Evolutionary conservation across 805 yeast genomes (phyloP).

Genomic region (Sporopachydermia quercuum): DNA sequence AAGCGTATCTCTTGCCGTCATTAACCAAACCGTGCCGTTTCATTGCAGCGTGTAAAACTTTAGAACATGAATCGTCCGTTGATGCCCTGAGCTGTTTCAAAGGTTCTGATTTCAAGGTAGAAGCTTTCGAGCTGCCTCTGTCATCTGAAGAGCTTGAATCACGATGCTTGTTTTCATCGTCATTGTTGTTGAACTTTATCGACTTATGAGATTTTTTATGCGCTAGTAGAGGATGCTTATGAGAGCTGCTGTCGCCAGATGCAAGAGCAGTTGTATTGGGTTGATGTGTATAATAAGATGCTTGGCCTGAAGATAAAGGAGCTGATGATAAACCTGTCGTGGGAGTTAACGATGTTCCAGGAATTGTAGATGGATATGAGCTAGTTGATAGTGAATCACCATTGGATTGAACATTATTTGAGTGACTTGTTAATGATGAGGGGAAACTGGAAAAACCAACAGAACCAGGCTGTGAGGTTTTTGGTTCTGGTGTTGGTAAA

Average conservation of each 20-base stretch:
- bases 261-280: neutral
- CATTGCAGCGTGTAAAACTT: constrained; percentile 79
- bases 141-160: constrained; percentile 5
- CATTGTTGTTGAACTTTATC: constrained; percentile 9
- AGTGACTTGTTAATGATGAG: constrained; percentile 6
- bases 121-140: constrained; percentile 15
- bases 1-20: constrained; percentile 80
- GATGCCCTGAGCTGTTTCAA: constrained; percentile 73
- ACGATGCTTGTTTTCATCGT: constrained; percentile 2
- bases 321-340: neutral
- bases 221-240: no score
- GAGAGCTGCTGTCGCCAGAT: constrained; percentile 1
- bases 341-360: constrained; percentile 6
- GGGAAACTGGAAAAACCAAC: constrained; percentile 3
- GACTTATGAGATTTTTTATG: constrained; percentile 18
- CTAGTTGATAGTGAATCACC: neutral
- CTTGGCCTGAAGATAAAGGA: neutral
- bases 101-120: constrained; percentile 36
- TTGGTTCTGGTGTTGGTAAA: constrained; percentile 46
- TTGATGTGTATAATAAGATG: no score
- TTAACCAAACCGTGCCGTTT: constrained; percentile 64
- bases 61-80: constrained; percentile 81
- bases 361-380: constrained; percentile 9
- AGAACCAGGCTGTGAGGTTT: constrained; percentile 5
- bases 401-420: constrained; percentile 11